Evolutionary conservation across 2,329 filamentous ascomycete genomes (phyloP).

Genomic region (Clonostachys byssicola): DNA sequence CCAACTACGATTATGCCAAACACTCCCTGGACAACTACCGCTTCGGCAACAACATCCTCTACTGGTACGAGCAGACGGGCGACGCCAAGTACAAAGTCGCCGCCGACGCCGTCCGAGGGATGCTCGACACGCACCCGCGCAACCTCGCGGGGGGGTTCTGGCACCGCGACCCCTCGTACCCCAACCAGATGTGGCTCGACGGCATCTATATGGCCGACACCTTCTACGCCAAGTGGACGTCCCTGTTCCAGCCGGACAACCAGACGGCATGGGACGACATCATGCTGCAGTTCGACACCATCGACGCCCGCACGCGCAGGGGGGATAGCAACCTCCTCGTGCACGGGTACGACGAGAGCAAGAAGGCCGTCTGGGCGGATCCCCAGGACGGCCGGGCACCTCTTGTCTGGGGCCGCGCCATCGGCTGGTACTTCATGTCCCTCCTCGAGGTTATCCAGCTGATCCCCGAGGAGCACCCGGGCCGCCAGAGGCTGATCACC

Average conservation of each 20-base stretch:
- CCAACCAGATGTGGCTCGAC: conserved; percentile 52
- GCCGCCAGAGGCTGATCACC: conserved; percentile 20
- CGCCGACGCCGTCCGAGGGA: conserved; percentile 31
- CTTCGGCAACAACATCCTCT: conserved; percentile 44
- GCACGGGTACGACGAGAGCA: conserved; percentile 45
- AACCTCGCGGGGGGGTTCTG: conserved; percentile 47
- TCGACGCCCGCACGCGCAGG: conserved; percentile 33
- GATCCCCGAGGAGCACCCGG: conserved; percentile 24
- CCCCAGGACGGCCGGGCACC: conserved; percentile 39
- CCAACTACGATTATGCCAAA: conserved; percentile 35
- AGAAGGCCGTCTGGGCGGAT: conserved; percentile 42
- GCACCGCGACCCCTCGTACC: conserved; percentile 37
- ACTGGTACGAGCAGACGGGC: conserved; percentile 35
- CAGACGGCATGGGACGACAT: conserved; percentile 34
- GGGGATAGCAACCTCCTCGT: conserved; percentile 33
- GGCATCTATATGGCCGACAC: conserved; percentile 44
- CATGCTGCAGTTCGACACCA: conserved; percentile 33
- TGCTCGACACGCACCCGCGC: conserved; percentile 37
- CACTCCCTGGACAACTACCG: conserved; percentile 47
- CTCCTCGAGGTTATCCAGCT: conserved; percentile 41
- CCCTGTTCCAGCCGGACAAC: conserved; percentile 22
- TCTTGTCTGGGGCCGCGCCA: conserved; percentile 42
- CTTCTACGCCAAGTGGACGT: conserved; percentile 32
- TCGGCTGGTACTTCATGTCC: conserved; percentile 47
- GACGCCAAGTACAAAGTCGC: conserved; percentile 42